phyloP scores from a whole-genome alignment of 257 asterid genomes.

The Petunia secreta region DNA sequence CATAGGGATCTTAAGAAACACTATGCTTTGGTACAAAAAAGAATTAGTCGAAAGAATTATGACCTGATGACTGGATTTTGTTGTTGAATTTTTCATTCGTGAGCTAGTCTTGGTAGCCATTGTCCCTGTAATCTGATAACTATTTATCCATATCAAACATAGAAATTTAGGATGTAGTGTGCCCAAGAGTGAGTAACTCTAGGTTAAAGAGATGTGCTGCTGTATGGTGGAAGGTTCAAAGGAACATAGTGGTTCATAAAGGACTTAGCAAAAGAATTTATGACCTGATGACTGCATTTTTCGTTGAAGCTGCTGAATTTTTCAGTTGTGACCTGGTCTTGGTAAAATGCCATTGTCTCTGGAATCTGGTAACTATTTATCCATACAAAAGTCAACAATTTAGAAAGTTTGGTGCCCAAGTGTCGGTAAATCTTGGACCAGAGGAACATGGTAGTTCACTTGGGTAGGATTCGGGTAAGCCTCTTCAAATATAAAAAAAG shows the following conservation, averaged over 20 bases:
- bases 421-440: neutral
- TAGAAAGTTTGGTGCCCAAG: conserved; percentile 7
- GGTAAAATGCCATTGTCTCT: conserved; percentile 7
- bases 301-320: too few relatives aligned
- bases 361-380: neutral
- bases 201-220: neutral
- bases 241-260: too few relatives aligned
- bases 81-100: neutral
- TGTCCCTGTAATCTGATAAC: neutral
- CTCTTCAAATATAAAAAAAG: neutral
- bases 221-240: too few relatives aligned
- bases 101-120: neutral
- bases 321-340: neutral
- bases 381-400: neutral
- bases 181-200: neutral
- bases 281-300: too few relatives aligned
- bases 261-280: too few relatives aligned
- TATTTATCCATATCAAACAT: neutral
- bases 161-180: neutral
- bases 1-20: neutral
- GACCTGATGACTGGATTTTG: neutral
- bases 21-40: neutral
- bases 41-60: neutral
- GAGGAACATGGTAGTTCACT: neutral
- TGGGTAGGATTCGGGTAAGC: neutral